These are phyloP conservation scores for Penicillium desertorum DNA, from an alignment of 495 filamentous ascomycete genomes.

Conservation along the genomic window DNA sequence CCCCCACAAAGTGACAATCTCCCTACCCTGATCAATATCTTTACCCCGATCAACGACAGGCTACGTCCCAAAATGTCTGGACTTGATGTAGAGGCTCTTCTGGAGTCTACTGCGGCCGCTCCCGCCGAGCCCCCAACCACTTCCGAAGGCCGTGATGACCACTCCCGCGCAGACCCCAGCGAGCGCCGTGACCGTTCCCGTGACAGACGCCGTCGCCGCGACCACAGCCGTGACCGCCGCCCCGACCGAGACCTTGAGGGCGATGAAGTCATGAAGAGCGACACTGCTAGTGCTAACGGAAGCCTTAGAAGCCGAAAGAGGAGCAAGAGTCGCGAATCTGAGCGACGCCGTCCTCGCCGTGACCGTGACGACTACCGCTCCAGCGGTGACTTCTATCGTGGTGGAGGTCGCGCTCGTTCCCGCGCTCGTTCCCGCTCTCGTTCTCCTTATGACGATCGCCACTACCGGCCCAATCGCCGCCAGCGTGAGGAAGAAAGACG, in stretches of 20 bases:
- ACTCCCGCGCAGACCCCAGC: slow-evolving; percentile 54
- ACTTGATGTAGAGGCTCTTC: slow-evolving; percentile 88
- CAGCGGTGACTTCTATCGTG: slow-evolving; percentile 73
- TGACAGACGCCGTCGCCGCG: slow-evolving; percentile 59
- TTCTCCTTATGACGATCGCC: slow-evolving; percentile 69
- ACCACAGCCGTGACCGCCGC: slow-evolving; percentile 64
- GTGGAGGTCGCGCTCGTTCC: slow-evolving; percentile 65
- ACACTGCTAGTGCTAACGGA: slow-evolving; percentile 75
- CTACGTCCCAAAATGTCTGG: slow-evolving; percentile 66
- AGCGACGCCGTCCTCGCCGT: slow-evolving; percentile 75
- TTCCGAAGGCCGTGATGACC: slow-evolving; percentile 58
- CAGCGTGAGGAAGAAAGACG: slow-evolving; percentile 29
- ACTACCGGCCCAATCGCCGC: slow-evolving; percentile 65
- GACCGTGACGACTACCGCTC: slow-evolving; percentile 68
- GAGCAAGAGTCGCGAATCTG: slow-evolving; percentile 78
- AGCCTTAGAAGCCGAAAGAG: slow-evolving; percentile 82
- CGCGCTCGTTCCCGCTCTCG: slow-evolving; percentile 66
- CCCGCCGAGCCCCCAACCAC: slow-evolving; percentile 52
- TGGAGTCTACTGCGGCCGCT: slow-evolving; percentile 78
- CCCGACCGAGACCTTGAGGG: slow-evolving; percentile 59
- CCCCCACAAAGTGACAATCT: slow-evolving; percentile 48
- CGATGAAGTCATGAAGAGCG: slow-evolving; percentile 70
- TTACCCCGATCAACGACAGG: slow-evolving; percentile 19
- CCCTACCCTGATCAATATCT: slow-evolving; percentile 24
- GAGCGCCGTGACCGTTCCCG: slow-evolving; percentile 56